A percentile compares a stretch with the other conserved stretches of the same genome.
Conservation (phyloP, 1,139 yeast genomes). For the Pichia sp. region DNA sequence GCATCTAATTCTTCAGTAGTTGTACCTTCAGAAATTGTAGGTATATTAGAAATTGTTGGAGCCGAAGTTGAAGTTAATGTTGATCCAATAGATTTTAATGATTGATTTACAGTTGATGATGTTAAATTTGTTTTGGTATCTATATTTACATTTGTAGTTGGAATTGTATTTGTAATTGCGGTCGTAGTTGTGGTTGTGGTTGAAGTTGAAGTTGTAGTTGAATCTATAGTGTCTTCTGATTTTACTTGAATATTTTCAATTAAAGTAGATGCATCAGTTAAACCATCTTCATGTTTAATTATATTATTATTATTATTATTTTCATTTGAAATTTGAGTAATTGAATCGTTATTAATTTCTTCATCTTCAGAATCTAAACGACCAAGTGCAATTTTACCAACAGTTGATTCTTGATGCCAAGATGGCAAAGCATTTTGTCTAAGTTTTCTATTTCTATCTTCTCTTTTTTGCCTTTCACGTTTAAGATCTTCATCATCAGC, state of each 20-base stretch:
- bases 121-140: neutral
- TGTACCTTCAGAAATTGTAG: constrained; percentile 15
- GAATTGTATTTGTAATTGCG: neutral
- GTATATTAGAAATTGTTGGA: constrained; percentile 9
- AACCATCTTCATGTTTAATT: neutral
- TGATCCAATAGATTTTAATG: neutral
- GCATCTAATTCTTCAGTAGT: constrained; percentile 64
- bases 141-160: neutral
- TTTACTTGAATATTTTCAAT: neutral
- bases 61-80: neutral
- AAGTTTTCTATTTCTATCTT: constrained; percentile 62
- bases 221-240: neutral
- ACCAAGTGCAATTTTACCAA: constrained; percentile 57
- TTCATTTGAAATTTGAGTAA: neutral
- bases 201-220: too few species aligned
- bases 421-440: constrained; percentile 94
- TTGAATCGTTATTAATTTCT: neutral
- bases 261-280: neutral
- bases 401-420: constrained; percentile 92
- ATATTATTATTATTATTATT: neutral
- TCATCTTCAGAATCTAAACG: constrained; percentile 35
- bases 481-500: constrained; percentile 75
- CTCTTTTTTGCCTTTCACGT: constrained; percentile 59
- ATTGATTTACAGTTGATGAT: neutral
- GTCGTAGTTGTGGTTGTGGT: too few species aligned